Base-by-base conservation (phyloP, 129 eudicot species). In the Oenanthe sinensis region DNA sequence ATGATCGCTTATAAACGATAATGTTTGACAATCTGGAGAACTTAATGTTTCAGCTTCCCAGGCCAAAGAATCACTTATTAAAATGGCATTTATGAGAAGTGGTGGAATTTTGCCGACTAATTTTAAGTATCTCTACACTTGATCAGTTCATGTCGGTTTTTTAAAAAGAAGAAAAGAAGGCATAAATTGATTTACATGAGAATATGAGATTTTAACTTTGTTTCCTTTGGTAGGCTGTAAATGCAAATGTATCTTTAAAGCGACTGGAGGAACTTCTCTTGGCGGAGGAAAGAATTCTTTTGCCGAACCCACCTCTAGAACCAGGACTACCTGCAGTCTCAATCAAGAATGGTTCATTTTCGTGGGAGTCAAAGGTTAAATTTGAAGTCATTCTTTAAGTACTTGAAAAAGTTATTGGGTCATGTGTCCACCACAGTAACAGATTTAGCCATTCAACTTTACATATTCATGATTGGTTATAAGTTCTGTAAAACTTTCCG, bases 281-380 rank as follows among this genome's bases (percentile, higher is more conserved):
- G 75, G 89, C 99, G 39, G 99, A 95, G 68, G 99, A 95, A 82
- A 90, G 97, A 85, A 81, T 85, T 78, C 96, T 95, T 80, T 76
- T 83, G 63, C 97, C 99, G 68, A 95, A 95, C 74, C 99, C 96
- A 79, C 94, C 97, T 79, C 89, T 92, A 49, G 94, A 90, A 81
- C 94, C 89, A 52, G 87, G 82, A 46, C 86, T 87, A 75, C 95
- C 99, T 16, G 97, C 96, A 75, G 89, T 95, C 82, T 88, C 97
- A 83, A 95, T 95, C 81, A 88, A 81, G 85, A 85, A 87, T 47
- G 99, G 99, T 79, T 71, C 19, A 82, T 95, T 95, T 85, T 88
- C 99, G 3, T 95, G 99, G 99, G 99, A 95, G 46, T 86, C 93
- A 33, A 88, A 91, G 98, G 98, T 94, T 76, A 13, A 48, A 11